Base-by-base conservation (phyloP, 768 basidiomycete genomes). In the Pulveroboletus sp. region DNA sequence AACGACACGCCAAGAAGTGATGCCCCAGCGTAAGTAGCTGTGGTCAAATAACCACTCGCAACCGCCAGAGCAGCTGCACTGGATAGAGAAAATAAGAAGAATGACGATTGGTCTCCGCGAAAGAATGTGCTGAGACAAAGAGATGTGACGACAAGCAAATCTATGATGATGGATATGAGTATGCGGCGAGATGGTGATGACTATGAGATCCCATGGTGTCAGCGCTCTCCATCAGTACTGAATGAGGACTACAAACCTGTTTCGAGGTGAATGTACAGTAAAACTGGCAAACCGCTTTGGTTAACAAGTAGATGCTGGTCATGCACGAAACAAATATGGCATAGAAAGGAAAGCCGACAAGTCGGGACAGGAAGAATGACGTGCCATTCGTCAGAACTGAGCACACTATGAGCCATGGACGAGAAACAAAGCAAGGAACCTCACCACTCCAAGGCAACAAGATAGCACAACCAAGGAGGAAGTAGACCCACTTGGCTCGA, bases 391-490 rank as follows among this genome's bases (percentile, higher is more conserved):
- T 93, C 62, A 93, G 71, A 1, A 84, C 93, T 95, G 47, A 19
- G 38, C 30, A 30, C n/a, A n/a, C n/a, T n/a, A n/a, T n/a, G n/a
- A n/a, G 19, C 42, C 13, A 47, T 51, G 41, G 53, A 47, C 43
- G 50, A 20, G 5, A 8, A 30, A 26, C 34, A 5, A 43, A 45
- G 16, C 12, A 31, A 41, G n/a, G 24, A 6, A 9, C 57, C 77
- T 62, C 64, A 92, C 93, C 91, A 62, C 93, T 95, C 93, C 93
- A 96, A 27, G 89, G 85, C 14, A 96, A 68, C 6, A 95, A 74
- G 4, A 86, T 78, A 19, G 89, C 86, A 49, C 85, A 85, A 4
- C 93, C 91, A n/a, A 93, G 67, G 22, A 86, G 65, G 55, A 89
- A 87, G 56, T 83, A 77, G 37, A 83, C 77, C 82, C 83, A 85